These are phyloP conservation scores for Hysterium pulicare DNA, from an alignment of 2,329 filamentous ascomycete genomes.

Conservation along the genomic window DNA sequence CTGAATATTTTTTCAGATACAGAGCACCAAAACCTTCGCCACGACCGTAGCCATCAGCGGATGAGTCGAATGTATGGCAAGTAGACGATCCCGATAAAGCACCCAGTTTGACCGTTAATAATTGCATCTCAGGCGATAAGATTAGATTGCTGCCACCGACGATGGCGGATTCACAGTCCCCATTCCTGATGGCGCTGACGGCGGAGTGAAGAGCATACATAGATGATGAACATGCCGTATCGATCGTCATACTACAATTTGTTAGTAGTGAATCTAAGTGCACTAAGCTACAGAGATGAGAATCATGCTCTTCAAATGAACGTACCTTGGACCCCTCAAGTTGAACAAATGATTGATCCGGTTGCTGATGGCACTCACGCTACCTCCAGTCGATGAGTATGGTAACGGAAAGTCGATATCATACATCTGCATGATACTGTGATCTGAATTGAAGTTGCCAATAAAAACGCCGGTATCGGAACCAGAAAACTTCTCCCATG, in stretches of 20 bases:
- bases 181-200: constrained; percentile 11
- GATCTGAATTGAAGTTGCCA: constrained; percentile 17
- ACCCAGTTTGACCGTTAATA: constrained; percentile 15
- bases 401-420: constrained; percentile 14
- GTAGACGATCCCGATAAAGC: constrained; percentile 15
- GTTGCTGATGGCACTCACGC: constrained; percentile 19
- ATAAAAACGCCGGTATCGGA: constrained; percentile 21
- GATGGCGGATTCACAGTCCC: constrained; percentile 21
- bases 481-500: constrained; percentile 21
- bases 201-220: constrained; percentile 25
- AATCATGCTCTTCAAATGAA: constrained; percentile 24
- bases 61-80: constrained; percentile 20
- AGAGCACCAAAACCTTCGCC: constrained; percentile 18
- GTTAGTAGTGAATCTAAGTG: too few relatives aligned
- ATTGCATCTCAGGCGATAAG: constrained; percentile 9
- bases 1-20: constrained; percentile 11
- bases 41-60: constrained; percentile 22
- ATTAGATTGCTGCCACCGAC: constrained; percentile 20
- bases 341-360: constrained; percentile 28
- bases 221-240: constrained; percentile 24
- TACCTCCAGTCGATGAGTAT: constrained; percentile 14
- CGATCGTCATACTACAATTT: constrained; percentile 17
- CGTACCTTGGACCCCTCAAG: constrained; percentile 22
- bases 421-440: constrained; percentile 10
- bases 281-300: constrained; percentile 22